phyloP scores from a whole-genome alignment of 371 early-diverging fungal genomes.

The Saksenaea oblongispora region DNA sequence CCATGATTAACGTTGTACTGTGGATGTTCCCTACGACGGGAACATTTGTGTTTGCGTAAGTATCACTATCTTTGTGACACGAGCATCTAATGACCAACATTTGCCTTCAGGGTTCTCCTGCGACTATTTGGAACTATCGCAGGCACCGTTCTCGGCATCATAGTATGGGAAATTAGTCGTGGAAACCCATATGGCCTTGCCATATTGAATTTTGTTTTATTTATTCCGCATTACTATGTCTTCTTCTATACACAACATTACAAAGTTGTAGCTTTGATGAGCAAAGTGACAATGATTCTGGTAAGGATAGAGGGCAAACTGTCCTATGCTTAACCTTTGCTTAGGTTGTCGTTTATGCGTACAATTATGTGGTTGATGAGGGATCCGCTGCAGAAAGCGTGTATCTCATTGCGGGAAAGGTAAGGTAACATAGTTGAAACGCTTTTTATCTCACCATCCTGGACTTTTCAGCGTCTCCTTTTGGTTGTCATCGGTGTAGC shows the following conservation, averaged over 20 bases:
- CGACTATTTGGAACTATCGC: constrained; percentile 28
- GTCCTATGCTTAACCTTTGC: not conserved
- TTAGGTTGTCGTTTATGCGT: constrained; percentile 25
- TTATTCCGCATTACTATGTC: constrained; percentile 26
- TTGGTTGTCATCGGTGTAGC: constrained; percentile 8
- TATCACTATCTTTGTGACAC: not conserved
- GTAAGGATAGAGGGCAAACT: constrained; percentile 2
- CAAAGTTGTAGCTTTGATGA: constrained; percentile 26
- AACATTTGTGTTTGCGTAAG: constrained; percentile 33
- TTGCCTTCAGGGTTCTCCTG: constrained; percentile 18
- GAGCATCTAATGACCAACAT: not conserved
- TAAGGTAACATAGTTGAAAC: not conserved
- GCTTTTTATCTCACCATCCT: not conserved
- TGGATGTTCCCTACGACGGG: constrained; percentile 43
- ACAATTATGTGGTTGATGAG: constrained; percentile 12
- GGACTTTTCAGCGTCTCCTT: not conserved
- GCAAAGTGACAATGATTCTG: constrained; percentile 23
- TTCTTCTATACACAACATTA: constrained; percentile 29
- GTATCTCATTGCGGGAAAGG: constrained; percentile 36
- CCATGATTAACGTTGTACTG: constrained; percentile 30
- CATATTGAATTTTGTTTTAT: constrained; percentile 25
- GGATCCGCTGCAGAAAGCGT: constrained; percentile 15
- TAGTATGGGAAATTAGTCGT: constrained; percentile 37
- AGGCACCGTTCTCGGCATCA: constrained; percentile 28
- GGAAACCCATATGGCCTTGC: constrained; percentile 35